Evolutionary conservation across 1,284 basidiomycete species (phyloP), one percentile per base, ranked within the genome.

Genomic region (Termitomyces sp.): DNA sequence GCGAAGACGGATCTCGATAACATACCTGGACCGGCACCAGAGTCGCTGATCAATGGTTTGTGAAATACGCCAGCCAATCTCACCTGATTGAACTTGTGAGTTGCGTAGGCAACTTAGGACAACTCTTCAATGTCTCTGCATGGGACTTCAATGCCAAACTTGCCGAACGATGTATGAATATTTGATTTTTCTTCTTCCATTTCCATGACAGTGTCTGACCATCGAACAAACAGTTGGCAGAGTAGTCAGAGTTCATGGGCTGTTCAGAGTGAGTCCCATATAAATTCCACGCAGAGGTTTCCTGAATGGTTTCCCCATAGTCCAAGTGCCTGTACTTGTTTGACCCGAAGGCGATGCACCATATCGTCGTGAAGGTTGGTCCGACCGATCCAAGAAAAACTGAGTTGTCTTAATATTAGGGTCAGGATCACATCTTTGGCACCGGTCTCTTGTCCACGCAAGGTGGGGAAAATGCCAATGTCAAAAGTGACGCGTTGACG

Each of bases 371-470:
- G 8, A 72, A 72, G 62, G 69, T 66, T 35, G 16, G 56, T 19
- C 26, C 13, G 8, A 14, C 14, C 19, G 11, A 3, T 14, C 7
- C 3, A 5, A 14, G n/a, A 39, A 26, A 1, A 13, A 9, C 3
- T 2, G 6, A 41, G 11, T 19, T 14, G 21, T 30, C 24, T 18
- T 33, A 18, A 49, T 33, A 3, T 41, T 4, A 16, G 21, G 8
- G 14, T 14, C 24, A 61, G 60, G 60, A 62, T 42, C 56, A 57
- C 40, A 39, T 66, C 1, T 72, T 75, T 46, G 74, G 73, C 0
- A 64, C 68, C 6, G 72, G 74, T 3, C 62, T 74, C 13, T 56
- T 72, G 6, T 59, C 68, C 0, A 69, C 70, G 1, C 52, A 67
- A 11, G 72, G 72, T 71, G 13, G 26, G 5, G 24, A 14, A 24